A percentile compares a stretch with the other conserved stretches of the same genome.
These are phyloP conservation scores for Cytospora piceicola DNA, from an alignment of 2,329 filamentous ascomycete genomes.

Conservation along the genomic window DNA sequence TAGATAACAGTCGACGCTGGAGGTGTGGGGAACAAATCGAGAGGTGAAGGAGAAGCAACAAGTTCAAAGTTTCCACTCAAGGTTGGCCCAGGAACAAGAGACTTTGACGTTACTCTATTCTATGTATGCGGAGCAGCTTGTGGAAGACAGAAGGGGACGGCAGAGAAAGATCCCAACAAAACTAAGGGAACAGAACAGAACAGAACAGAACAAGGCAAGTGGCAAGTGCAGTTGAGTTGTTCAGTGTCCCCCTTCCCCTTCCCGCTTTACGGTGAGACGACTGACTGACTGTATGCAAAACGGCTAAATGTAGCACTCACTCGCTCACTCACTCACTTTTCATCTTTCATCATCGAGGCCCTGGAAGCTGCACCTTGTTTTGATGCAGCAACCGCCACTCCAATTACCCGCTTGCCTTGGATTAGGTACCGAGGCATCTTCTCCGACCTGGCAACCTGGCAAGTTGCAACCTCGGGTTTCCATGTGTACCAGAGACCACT, in stretches of 20 bases:
- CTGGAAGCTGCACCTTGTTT: neutral
- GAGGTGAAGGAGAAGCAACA: neutral
- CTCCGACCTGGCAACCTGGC: constrained; percentile 1
- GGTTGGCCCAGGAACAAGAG: neutral
- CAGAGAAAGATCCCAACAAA: neutral
- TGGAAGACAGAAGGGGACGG: neutral
- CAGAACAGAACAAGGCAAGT: neutral
- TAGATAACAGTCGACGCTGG: neutral
- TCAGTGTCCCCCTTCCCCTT: neutral
- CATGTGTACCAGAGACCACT: neutral
- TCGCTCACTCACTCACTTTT: constrained; percentile 1
- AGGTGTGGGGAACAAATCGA: neutral
- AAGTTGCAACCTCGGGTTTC: neutral
- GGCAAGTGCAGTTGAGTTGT: neutral
- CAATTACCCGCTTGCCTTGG: constrained; percentile 1
- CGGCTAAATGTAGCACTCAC: neutral
- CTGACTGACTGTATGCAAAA: neutral
- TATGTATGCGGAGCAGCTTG: neutral
- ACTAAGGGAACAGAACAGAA: neutral
- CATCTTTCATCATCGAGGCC: constrained; percentile 11
- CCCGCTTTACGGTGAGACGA: neutral
- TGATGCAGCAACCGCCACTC: neutral
- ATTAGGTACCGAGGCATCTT: constrained; percentile 20
- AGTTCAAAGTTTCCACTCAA: neutral
- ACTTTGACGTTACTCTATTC: too few relatives aligned